Evolutionary conservation across 2,329 filamentous ascomycete species (phyloP), one percentile per base, ranked within the genome.

Genomic region (Pseudopithomyces maydicus): DNA sequence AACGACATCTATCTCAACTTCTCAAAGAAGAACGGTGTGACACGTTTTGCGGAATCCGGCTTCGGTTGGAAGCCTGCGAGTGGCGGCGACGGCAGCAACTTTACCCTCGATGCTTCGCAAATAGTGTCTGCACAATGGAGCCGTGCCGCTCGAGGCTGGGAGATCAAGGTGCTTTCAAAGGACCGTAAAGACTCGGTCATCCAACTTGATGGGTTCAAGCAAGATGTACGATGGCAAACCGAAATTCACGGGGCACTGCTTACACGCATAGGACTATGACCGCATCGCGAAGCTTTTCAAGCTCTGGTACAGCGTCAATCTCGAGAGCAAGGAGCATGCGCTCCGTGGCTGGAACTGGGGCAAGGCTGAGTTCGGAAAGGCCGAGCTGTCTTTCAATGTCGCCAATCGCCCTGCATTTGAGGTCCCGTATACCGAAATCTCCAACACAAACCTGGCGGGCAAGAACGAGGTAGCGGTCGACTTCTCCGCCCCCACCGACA

Each of bases 301-400:
- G 81, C 91, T 94, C 72, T 98, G 94, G 91, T 99, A 98, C 79
- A 95, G 92, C 79, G 90, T 95, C 70, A 92, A 88, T 69, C 85
- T 99, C 57, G 93, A 98, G 75, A 91, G 87, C 76, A 92, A 91
- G 77, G 95, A 99, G 78, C 95, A 98, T 77, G 92, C 95, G 22
- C 82, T 99, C 57, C 88, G 95, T 67, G 95, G 95, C 55, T 99
- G 95, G 95, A 99, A 99, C 77, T 99, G 95, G 96, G 95, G 95
- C 70, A 99, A 98, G 79, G 91, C 92, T 63, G 95, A 99, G 71
- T 97, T 99, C 74, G 89, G 90, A 59, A 97, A 98, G 79, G 90
- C 92, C 53, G 95, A 99, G 80, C 86, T 99, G 54, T 86, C 91
- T 29, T 99, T 99, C 83, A 98, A 93, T 76, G 95, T 99, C 36